Evolutionary conservation across 1,284 basidiomycete genomes (phyloP).

Genomic region (Ustilago vetiveriae): DNA sequence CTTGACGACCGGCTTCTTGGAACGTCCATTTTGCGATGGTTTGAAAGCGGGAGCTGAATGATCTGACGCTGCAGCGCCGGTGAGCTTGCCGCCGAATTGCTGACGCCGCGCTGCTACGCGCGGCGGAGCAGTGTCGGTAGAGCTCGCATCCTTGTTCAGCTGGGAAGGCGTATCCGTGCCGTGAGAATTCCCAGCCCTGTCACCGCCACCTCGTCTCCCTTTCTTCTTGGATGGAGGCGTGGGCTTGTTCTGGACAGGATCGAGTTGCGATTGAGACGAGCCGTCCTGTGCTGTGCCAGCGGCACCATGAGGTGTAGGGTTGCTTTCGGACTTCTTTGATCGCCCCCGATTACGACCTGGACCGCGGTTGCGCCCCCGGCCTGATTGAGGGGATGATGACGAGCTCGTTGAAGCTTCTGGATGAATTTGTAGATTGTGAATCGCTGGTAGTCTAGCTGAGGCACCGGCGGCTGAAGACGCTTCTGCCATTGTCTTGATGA

Average conservation of each 20-base stretch:
- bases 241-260: neutral
- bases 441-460: slow-evolving; percentile 7
- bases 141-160: neutral
- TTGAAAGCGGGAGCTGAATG: slow-evolving; percentile 2
- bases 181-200: slow-evolving; percentile 12
- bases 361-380: slow-evolving; percentile 19
- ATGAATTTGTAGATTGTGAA: slow-evolving; percentile 10
- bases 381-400: slow-evolving; percentile 5
- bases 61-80: slow-evolving; percentile 11
- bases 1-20: slow-evolving; percentile 34
- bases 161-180: neutral
- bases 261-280: neutral
- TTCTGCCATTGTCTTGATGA: slow-evolving; percentile 11
- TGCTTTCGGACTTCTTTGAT: slow-evolving; percentile 11
- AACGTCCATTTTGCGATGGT: slow-evolving; percentile 13
- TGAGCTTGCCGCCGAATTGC: slow-evolving; percentile 55
- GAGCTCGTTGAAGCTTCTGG: slow-evolving; percentile 15
- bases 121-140: slow-evolving; percentile 6
- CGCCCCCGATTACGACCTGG: slow-evolving; percentile 16
- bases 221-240: slow-evolving; percentile 6
- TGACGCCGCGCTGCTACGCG: slow-evolving; percentile 30
- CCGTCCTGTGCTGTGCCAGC: neutral
- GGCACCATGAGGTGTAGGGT: neutral
- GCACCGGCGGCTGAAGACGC: slow-evolving; percentile 17
- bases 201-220: slow-evolving; percentile 8